A percentile compares a stretch with the other conserved stretches of the same genome.
Evolutionary conservation across 306 rosid genomes (phyloP).

Genomic region (cucumber (Cucumis sativus)): DNA sequence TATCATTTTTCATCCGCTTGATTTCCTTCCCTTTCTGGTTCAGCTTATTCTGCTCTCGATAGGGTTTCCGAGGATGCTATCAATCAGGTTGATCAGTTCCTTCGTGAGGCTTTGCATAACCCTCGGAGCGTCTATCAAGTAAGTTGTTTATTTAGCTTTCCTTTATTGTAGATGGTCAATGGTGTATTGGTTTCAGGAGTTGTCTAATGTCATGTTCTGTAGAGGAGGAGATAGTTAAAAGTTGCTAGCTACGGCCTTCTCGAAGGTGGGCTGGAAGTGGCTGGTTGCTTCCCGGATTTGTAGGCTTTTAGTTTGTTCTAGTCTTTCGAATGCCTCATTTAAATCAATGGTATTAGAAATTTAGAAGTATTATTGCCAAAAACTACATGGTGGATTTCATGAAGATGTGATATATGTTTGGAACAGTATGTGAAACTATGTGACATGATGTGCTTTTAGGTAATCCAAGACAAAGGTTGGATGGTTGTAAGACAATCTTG

Average conservation of each 20-base stretch:
- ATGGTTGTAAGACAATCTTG: neutral
- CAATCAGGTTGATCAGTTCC: conserved; percentile 79
- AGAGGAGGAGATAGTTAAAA: neutral
- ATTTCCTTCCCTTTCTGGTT: conserved; percentile 13
- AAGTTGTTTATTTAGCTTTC: conserved; percentile 8
- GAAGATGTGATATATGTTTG: neutral
- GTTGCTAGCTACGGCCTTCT: neutral
- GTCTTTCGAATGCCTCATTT: no score
- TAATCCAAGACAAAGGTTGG: neutral
- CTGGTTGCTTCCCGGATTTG: neutral
- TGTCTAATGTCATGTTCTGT: neutral
- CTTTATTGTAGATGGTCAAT: neutral
- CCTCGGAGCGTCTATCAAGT: conserved; percentile 95
- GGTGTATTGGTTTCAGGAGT: neutral
- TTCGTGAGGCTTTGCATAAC: conserved; percentile 90
- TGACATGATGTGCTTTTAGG: neutral
- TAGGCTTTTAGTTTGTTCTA: no score
- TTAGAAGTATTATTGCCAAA: neutral
- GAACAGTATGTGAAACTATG: neutral
- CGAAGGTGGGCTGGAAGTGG: neutral
- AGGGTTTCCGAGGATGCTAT: conserved; percentile 37
- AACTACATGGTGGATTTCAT: neutral
- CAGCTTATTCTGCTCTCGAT: conserved; percentile 15
- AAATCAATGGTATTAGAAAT: neutral
- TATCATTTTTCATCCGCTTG: conserved; percentile 4